A percentile compares a stretch with the other conserved stretches of the same genome.
Evolutionary conservation across 768 basidiomycete species (phyloP).

Genomic region (Brasilioporus rufonigricans): DNA sequence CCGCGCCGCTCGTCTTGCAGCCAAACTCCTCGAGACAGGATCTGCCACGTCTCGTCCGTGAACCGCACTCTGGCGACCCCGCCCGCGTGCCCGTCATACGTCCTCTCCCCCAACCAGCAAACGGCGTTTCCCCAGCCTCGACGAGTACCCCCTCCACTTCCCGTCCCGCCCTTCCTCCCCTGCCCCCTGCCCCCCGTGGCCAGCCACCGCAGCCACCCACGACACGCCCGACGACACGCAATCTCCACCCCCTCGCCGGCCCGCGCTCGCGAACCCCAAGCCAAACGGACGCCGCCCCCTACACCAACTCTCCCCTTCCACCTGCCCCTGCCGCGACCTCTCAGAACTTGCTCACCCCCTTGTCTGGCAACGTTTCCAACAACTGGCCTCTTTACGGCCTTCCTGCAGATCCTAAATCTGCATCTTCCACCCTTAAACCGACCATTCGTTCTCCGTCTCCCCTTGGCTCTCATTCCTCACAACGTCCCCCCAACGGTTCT

Average conservation of each 20-base stretch:
- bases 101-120: slow-evolving; percentile 31
- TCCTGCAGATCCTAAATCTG: slow-evolving; percentile 61
- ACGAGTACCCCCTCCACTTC: slow-evolving; percentile 32
- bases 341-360: slow-evolving; percentile 44
- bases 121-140: slow-evolving; percentile 20
- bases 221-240: slow-evolving; percentile 31
- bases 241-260: slow-evolving; percentile 36
- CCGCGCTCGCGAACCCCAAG: slow-evolving; percentile 50
- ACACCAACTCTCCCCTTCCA: slow-evolving; percentile 42
- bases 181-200: slow-evolving; percentile 66
- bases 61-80: slow-evolving; percentile 55
- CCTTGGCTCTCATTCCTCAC: slow-evolving; percentile 22
- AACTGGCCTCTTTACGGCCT: slow-evolving; percentile 51
- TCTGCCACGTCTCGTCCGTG: slow-evolving; percentile 71
- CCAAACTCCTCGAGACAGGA: slow-evolving; percentile 51
- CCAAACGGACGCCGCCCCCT: slow-evolving; percentile 50
- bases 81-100: slow-evolving; percentile 30
- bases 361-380: slow-evolving; percentile 26
- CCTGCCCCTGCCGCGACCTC: slow-evolving; percentile 31
- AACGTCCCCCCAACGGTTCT: slow-evolving; percentile 42
- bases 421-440: slow-evolving; percentile 41
- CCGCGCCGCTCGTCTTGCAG: slow-evolving; percentile 78
- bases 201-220: slow-evolving; percentile 55
- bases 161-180: slow-evolving; percentile 57
- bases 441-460: slow-evolving; percentile 38